Base-by-base conservation (phyloP, 2,329 filamentous ascomycete species). In the Trichoderma sp. region DNA sequence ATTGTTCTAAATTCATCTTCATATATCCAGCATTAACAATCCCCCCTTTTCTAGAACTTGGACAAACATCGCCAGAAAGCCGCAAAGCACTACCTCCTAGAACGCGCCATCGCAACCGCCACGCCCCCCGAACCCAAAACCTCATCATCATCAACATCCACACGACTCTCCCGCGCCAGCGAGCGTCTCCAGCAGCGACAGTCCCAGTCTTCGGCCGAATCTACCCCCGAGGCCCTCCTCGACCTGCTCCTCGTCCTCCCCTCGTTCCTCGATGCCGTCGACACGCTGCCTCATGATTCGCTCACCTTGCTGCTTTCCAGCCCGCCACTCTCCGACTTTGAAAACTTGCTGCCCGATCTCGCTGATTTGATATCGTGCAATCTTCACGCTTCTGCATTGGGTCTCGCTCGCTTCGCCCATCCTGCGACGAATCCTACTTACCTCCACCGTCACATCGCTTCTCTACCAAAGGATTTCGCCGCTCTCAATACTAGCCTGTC, bases 171-270 rank as follows among this genome's bases (percentile, higher is more conserved):
- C 26, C 57, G 71, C 5, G 61, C 68, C 47, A 70, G 53, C 76
- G 43, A 64, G 71, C 74, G n/a, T 36, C 63, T 71, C 34, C 73
- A 73, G 28, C 73, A 68, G 15, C 73, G 74, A 47, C 68, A 73
- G 23, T 36, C 50, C 3, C 59, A 57, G 43, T 55, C 74, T 72
- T 47, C 72, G 69, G 34, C 72, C 74, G 57, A 69, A 74, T 26
- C 73, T 70, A 79, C 84, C 4, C 83, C 85, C 3, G 80, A 82
- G 9, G 82, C 85, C 12, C 83, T 90, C 4, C 73, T 86, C 63
- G 85, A 90, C 73, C 82, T 89, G 11, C 82, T 91, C 59, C 76
- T 88, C 58, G 81, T 91, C 20, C 82, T 91, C 4, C 86, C 86
- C 0, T 79, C 86, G 0, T 81, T 88, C 39, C 80, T 86, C 9